phyloP scores from a whole-genome alignment of 2,329 filamentous ascomycete genomes.

The Ophiocordyceps robertsii region DNA sequence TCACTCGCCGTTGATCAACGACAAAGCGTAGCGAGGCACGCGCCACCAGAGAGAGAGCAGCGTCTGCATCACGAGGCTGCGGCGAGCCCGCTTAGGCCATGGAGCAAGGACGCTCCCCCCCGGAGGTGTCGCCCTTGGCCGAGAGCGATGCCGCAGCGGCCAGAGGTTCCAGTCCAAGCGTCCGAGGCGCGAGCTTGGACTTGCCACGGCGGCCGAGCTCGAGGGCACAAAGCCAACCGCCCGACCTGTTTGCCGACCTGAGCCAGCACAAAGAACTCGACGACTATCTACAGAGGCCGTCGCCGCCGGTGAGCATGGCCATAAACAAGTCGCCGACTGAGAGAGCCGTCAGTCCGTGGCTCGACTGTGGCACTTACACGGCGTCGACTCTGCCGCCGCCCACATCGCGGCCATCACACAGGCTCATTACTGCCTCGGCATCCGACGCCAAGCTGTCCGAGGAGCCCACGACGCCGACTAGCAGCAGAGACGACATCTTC shows the following conservation, averaged over 20 bases:
- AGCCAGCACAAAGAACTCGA: conserved; percentile 6
- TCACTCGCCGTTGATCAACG: no score
- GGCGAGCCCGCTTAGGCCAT: background rate
- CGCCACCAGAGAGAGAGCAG: no score
- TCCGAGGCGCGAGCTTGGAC: background rate
- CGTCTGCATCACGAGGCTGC: no score
- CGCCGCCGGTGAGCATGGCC: background rate
- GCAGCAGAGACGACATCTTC: conserved; percentile 1
- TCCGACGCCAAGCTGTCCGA: background rate
- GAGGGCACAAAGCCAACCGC: conserved; percentile 1
- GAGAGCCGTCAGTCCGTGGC: background rate
- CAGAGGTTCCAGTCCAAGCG: background rate
- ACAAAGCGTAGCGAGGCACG: no score
- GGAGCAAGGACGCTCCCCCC: background rate
- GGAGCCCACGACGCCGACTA: background rate
- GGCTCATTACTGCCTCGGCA: background rate
- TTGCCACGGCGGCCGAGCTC: background rate
- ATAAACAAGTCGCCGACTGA: background rate
- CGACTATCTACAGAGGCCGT: conserved; percentile 2
- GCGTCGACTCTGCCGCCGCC: background rate
- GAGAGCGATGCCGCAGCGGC: background rate
- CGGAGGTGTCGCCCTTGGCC: background rate
- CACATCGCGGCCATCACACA: background rate
- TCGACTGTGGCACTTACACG: background rate
- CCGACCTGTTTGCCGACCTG: conserved; percentile 7